Evolutionary conservation across 2,329 filamentous ascomycete species (phyloP), one percentile per base, ranked within the genome.

Genomic region (Diaporthe sp.): DNA sequence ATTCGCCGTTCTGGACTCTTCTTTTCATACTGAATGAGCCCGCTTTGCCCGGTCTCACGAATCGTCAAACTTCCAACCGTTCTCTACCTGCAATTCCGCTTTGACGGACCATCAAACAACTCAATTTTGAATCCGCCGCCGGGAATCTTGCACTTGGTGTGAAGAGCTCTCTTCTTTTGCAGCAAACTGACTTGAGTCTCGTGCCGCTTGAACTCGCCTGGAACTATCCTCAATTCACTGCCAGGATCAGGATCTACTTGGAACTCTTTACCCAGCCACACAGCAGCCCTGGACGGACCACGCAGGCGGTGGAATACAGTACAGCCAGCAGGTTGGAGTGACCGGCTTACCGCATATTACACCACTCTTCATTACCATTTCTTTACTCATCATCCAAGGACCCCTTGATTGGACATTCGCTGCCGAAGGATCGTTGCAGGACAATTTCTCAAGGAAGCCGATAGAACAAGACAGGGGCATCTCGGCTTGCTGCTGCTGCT

Each of bases 391-490:
- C 47, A 6, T 51, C 15, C n/a, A 61, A 47, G 47, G 17, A 58
- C 44, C 30, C 27, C 55, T 65, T 61, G 27, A 30, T 44, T 65
- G 66, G 47, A 56, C 44, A 66, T 55, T 50, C 68, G 63, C 70
- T 68, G 50, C 55, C 42, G 8, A 32, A 69, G 59, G 39, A 65
- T 17, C n/a, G 19, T n/a, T 32, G 39, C 59, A 65, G 59, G 59
- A 47, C 56, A 35, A 51, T 56, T 42, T 42, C 59, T 70, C 66
- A 30, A 71, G 65, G 71, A 73, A 75, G 58, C 71, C 71, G 56
- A 68, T 71, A 42, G 74, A 73, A 73, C 51, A 51, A 56, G 68
- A 71, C 59, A 71, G 68, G 59, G 71, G 58, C 66, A 56, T 32
- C 9, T 63, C 47, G 39, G 73, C 71, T 71, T 61, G 65, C 68